Evolutionary conservation across 2,329 filamentous ascomycete species (phyloP), one percentile per base, ranked within the genome.

Genomic region (Ascochyta rabiei): DNA sequence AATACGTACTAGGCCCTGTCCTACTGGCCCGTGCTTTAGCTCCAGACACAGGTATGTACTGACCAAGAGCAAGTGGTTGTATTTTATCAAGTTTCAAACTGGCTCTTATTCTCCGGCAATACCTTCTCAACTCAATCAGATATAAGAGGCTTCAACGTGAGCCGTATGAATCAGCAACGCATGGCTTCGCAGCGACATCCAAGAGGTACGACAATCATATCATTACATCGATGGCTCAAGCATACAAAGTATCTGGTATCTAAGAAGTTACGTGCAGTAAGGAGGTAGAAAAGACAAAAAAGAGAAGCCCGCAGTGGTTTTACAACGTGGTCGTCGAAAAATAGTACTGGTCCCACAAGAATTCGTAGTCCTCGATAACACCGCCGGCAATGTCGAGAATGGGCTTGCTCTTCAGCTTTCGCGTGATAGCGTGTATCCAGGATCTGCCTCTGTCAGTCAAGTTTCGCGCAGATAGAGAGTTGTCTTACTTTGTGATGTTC

Each of bases 341-440:
- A 77, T 98, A 96, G 76, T 97, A 98, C 67, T 96, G 93, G 77
- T 97, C 92, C 95, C 95, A 99, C 28, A 99, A 81, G 74, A 96
- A 98, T 76, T 96, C 91, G 73, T 99, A 99, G 74, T 99, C 95
- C 72, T 97, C 92, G 60, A 98, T 77, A 40, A 99, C 89, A 53
- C 90, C 91, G 8, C 88, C 89, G 21, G 96, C 81, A 71, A 99
- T 85, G 62, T 89, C 87, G 41, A 96, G 84, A 75, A 96, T 81
- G 47, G 89, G 87, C 69, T 88, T 89, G 62, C 86, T 80, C 70
- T 81, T 87, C 62, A 96, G 83, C 67, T 87, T 89, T 26, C 81
- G 80, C 7, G 93, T 87, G 13, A 93, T 76, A 4, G 86, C 84
- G 76, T 90, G 90, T 49, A 88, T 78, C 79, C 83, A 84, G 8